These are phyloP conservation scores for Suillus plorans DNA, from an alignment of 768 basidiomycete species.

Conservation along the genomic window DNA sequence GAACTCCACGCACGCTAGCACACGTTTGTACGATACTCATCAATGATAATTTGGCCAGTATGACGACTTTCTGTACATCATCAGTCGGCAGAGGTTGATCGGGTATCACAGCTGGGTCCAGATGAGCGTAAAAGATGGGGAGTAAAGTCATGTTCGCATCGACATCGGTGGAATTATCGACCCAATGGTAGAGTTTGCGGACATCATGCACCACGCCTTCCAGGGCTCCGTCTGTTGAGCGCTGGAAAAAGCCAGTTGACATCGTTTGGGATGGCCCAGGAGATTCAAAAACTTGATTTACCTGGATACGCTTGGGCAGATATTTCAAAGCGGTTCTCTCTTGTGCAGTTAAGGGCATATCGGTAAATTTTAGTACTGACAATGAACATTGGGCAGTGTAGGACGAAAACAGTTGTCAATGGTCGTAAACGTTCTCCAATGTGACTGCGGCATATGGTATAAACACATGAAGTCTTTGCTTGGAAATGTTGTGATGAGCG, in stretches of 20 bases:
- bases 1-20: neutral
- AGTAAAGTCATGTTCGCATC: slow-evolving; percentile 1
- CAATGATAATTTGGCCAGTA: slow-evolving; percentile 3
- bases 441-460: neutral
- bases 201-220: neutral
- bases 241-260: slow-evolving; percentile 1
- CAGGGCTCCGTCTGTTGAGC: neutral
- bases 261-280: neutral
- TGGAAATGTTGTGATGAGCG: slow-evolving; percentile 1
- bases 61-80: neutral
- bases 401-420: neutral
- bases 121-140: slow-evolving; percentile 6
- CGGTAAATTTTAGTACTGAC: neutral
- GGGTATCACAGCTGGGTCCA: slow-evolving; percentile 3
- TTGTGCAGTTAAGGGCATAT: slow-evolving; percentile 4
- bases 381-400: neutral
- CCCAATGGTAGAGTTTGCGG: neutral
- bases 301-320: slow-evolving; percentile 1
- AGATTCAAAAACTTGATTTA: neutral
- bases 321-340: slow-evolving; percentile 3
- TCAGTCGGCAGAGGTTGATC: slow-evolving; percentile 4
- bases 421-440: neutral
- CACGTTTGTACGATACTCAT: neutral
- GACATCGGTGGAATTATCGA: neutral
- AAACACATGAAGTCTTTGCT: neutral